Base-by-base conservation (phyloP, 169 alveolate species). In the Cryptosporidium baileyi region DNA sequence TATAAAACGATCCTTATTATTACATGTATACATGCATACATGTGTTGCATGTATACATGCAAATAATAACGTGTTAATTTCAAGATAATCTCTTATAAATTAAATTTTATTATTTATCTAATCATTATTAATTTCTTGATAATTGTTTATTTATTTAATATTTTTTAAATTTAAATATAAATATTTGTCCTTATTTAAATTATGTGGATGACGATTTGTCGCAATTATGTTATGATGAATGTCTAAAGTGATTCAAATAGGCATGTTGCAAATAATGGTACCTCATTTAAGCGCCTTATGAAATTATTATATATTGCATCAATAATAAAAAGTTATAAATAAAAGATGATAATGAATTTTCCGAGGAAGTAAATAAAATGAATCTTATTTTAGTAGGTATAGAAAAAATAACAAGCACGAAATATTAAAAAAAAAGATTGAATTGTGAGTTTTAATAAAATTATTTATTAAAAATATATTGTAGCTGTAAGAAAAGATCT, bases 11-110 rank as follows among this genome's bases (percentile, higher is more conserved):
- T 65, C 54, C 81, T 65, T 28, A 19, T 57, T 38, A 30, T 40
- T 65, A 47, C 81, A 65, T 65, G 81, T 32, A 49, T 47, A 19
- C 81, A 65, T 65, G 81, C 51, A 65, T 32, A 26, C 41, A 17
- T n/a, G n/a, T 38, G 19, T 40, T 65, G 63, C 81, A 65, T 65
- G 81, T 32, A 49, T 47, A 19, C 81, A 65, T 65, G 81, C 51
- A 65, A 19, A 26, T 32, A 17, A n/a, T n/a, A n/a, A n/a, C n/a
- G n/a, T n/a, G n/a, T n/a, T n/a, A n/a, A n/a, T n/a, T n/a, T n/a
- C n/a, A n/a, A n/a, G 26, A 1, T 43, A 5, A 62, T 38, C 57
- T 15, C 45, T 38, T 62, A 17, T 36, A 43, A 4, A 6, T n/a
- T 47, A n/a, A 9, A 26, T n/a, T 41, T 41, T n/a, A 3, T n/a